These are phyloP conservation scores for Spergularia azorica DNA, from an alignment of 179 eudicot genomes.

Conservation along the genomic window DNA sequence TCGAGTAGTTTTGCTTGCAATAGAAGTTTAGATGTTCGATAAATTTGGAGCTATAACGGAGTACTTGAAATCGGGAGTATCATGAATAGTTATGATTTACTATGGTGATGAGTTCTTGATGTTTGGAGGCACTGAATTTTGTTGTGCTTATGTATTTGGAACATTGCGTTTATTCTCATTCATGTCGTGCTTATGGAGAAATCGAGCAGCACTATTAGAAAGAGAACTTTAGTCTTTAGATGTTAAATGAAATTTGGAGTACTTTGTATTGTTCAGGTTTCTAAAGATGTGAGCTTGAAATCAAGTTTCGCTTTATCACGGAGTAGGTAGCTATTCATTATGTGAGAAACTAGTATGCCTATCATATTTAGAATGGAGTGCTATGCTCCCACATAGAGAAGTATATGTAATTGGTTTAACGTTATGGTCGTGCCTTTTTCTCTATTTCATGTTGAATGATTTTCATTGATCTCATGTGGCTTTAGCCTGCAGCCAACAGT, in stretches of 20 bases:
- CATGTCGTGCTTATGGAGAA: conserved; percentile 64
- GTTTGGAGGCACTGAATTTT: background rate
- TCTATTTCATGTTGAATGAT: conserved; percentile 8
- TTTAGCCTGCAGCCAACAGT: conserved; percentile 59
- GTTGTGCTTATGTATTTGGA: too few species aligned
- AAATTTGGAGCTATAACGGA: too few species aligned
- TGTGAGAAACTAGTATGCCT: background rate
- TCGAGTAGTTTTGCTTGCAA: too few species aligned
- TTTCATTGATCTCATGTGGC: conserved; percentile 17
- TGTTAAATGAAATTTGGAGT: too few species aligned
- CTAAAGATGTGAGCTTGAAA: background rate
- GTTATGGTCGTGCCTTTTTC: background rate
- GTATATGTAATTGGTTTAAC: background rate
- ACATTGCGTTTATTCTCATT: background rate
- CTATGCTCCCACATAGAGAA: background rate
- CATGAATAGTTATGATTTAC: too few species aligned
- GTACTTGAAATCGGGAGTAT: too few species aligned
- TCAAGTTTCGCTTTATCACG: too few species aligned
- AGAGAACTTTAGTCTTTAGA: too few species aligned
- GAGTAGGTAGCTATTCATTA: background rate
- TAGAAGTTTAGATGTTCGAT: too few species aligned
- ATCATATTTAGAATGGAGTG: background rate
- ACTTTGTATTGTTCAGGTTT: too few species aligned
- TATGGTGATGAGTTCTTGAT: background rate
- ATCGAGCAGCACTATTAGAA: conserved; percentile 8